phyloP scores from a whole-genome alignment of 805 yeast species.

The Metschnikowia lachancei region DNA sequence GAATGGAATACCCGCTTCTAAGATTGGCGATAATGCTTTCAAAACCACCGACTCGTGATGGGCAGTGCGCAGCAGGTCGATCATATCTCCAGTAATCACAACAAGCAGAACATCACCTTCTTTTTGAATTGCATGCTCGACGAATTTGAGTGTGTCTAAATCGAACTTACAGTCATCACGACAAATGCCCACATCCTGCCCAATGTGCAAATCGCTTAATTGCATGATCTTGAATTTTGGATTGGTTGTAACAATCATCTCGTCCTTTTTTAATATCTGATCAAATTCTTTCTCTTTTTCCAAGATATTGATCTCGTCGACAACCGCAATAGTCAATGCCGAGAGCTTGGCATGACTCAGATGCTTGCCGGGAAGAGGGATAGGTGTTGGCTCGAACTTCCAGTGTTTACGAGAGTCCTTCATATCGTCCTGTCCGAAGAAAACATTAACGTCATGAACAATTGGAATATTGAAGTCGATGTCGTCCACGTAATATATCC shows the following conservation, averaged over 20 bases:
- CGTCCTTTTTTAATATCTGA: conserved; percentile 16
- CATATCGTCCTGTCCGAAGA: conserved; percentile 32
- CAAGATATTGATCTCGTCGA: conserved; percentile 16
- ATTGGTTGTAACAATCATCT: conserved; percentile 16
- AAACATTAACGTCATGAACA: conserved; percentile 28
- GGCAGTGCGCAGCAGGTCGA: conserved; percentile 27
- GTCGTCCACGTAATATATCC: conserved; percentile 15
- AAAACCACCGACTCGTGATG: conserved; percentile 32
- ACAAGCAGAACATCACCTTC: conserved; percentile 36
- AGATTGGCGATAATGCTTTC: conserved; percentile 34
- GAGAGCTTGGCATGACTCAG: conserved; percentile 22
- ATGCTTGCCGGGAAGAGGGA: conserved; percentile 19
- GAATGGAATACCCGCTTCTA: conserved; percentile 30
- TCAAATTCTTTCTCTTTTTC: conserved; percentile 17
- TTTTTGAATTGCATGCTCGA: conserved; percentile 23
- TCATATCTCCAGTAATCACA: conserved; percentile 41
- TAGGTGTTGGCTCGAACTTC: conserved; percentile 20
- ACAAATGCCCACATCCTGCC: conserved; percentile 28
- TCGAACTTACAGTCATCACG: conserved; percentile 27
- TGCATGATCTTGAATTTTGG: conserved; percentile 35
- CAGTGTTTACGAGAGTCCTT: conserved; percentile 27
- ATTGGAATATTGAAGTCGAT: conserved; percentile 14
- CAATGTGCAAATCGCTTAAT: conserved; percentile 40
- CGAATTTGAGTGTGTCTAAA: conserved; percentile 30
- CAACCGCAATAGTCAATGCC: conserved; percentile 20